Conservation (phyloP, 257 asterid species). For the Fraxinus anomala region DNA sequence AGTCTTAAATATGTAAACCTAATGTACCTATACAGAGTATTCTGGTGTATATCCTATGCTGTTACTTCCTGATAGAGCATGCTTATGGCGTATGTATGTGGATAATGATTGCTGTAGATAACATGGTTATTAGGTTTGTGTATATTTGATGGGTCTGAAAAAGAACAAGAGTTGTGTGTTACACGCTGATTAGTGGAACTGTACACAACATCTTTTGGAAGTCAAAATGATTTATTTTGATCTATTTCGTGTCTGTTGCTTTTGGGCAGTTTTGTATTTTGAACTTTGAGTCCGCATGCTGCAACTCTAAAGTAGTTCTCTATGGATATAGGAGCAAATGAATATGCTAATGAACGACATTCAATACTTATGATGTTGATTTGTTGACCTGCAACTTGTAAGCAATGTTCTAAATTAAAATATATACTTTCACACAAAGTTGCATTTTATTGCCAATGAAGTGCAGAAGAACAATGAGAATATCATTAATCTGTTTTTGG, state of each 20-base stretch:
- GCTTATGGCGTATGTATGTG: not conserved
- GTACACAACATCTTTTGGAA: not conserved
- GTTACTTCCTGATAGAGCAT: not conserved
- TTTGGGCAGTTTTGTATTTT: not conserved
- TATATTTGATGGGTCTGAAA: not conserved
- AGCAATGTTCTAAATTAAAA: conserved; percentile 19
- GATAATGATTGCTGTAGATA: not conserved
- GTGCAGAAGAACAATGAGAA: conserved; percentile 12
- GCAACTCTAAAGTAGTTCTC: not conserved
- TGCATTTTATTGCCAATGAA: conserved; percentile 7
- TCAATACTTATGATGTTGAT: not conserved
- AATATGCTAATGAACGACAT: not conserved
- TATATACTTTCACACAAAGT: conserved; percentile 4
- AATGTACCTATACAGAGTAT: not conserved
- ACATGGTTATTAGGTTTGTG: not conserved
- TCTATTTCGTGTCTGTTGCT: not conserved
- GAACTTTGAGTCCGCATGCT: not conserved
- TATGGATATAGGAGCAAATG: not conserved
- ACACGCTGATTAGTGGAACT: not conserved
- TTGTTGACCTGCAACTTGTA: not conserved
- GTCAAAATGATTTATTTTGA: not conserved
- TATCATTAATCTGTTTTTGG: not conserved
- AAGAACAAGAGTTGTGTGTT: not conserved
- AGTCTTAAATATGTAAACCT: not conserved
- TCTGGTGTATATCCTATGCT: not conserved